phyloP scores from a whole-genome alignment of 116 monocot genomes.

The Dioscorea cayenensis region DNA sequence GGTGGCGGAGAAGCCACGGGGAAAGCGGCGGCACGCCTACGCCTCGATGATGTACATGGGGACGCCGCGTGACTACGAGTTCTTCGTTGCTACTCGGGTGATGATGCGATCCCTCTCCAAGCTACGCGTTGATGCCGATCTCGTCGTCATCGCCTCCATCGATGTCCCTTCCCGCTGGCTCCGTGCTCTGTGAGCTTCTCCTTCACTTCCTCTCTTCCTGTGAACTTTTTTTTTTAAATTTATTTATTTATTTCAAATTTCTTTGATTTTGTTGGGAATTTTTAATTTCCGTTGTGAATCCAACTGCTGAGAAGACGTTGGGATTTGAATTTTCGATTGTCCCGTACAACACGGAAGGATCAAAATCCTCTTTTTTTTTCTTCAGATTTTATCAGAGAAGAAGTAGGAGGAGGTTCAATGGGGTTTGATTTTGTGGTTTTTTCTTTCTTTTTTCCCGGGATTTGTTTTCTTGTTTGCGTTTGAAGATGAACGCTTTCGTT shows the following conservation, averaged over 20 bases:
- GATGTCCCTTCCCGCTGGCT: constrained; percentile 62
- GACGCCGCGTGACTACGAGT: constrained; percentile 97
- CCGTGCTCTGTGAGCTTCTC: constrained; percentile 32
- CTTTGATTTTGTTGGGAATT: neutral
- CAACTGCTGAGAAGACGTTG: neutral
- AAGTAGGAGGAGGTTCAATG: neutral
- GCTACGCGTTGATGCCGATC: constrained; percentile 65
- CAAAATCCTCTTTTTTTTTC: neutral
- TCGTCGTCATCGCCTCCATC: constrained; percentile 71
- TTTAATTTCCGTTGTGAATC: neutral
- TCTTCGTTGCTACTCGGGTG: constrained; percentile 75
- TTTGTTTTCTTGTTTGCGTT: neutral
- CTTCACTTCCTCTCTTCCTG: neutral
- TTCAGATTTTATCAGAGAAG: neutral
- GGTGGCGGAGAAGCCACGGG: constrained; percentile 7
- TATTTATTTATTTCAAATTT: neutral
- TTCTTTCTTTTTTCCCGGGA: neutral
- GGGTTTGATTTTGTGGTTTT: neutral
- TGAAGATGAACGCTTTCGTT: neutral
- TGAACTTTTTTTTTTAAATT: no score
- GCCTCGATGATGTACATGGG: constrained; percentile 99
- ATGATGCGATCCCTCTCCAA: constrained; percentile 60
- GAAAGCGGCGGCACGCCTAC: constrained; percentile 56
- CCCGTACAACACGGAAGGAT: neutral
- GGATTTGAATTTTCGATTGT: neutral